Evolutionary conservation across 2,329 filamentous ascomycete genomes (phyloP), one percentile per base, ranked within the genome.

Genomic region (Aspergillus sp.): DNA sequence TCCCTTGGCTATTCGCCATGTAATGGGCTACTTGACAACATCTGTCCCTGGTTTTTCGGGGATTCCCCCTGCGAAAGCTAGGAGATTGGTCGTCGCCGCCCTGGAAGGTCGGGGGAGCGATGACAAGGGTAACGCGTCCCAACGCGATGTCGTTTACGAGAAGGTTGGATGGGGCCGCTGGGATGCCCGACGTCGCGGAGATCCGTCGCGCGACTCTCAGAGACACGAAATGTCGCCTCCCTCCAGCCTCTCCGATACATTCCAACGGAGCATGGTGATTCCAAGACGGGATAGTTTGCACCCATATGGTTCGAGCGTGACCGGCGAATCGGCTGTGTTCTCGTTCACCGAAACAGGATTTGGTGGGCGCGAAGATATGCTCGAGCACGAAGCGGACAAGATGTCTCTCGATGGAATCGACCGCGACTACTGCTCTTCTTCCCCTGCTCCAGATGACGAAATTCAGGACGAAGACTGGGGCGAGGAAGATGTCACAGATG

Each of bases 91-190:
- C 5, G 93, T 97, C n/a, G 89, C 89, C 58, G 93, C 93, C 59
- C 78, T 98, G 64, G 93, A 98, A 78, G 89, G 90, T 66, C 88
- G 90, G 66, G 80, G 80, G n/a, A 81, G 78, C 47, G 82, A 81
- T 55, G 82, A 81, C 48, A 75, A 76, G 55, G 77, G 78, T 44
- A 79, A 77, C 61, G 83, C 83, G 62, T 75, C 77, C 55, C 82
- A 86, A 62, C 82, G 83, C 58, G 85, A 86, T 49, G 73, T 79
- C 58, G 64, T 79, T 54, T 98, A 96, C 71, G 90, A 96, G 74
- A 98, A 98, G 81, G 91, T 97, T 58, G 93, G 93, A 70, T 98
- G 93, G 93, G 95, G 95, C 58, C 87, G 92, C 64, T 99, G 93
- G 93, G 90, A 96, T 74, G 95, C 93, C 60, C 87, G 87, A 71